Conservation (phyloP, 2,329 filamentous ascomycete genomes). For the Colletotrichum liriopes region DNA sequence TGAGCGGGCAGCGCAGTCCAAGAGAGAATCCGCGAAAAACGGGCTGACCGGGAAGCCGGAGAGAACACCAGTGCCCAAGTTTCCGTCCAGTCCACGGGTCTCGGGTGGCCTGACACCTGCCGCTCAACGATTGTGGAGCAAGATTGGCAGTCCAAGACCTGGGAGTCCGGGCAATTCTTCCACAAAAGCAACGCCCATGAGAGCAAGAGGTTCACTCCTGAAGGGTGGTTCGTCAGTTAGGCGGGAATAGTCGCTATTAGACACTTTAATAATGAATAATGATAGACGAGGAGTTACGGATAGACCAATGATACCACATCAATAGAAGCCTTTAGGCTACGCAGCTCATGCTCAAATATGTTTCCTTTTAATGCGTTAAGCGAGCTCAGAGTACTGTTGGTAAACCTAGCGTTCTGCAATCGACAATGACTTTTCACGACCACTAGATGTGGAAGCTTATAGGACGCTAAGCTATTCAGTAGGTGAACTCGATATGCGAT, state of each 20-base stretch:
- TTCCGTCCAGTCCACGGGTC: slow-evolving; percentile 76
- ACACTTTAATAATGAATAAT: slow-evolving; percentile 17
- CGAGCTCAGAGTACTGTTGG: neutral
- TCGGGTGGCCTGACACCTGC: slow-evolving; percentile 79
- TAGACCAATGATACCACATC: slow-evolving; percentile 5
- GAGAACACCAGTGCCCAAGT: slow-evolving; percentile 77
- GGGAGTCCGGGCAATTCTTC: slow-evolving; percentile 54
- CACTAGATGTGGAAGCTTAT: neutral
- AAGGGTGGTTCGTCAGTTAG: slow-evolving; percentile 51
- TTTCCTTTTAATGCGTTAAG: too few relatives aligned
- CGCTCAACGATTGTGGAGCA: slow-evolving; percentile 77
- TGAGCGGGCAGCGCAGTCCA: slow-evolving; percentile 82
- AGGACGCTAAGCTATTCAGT: neutral
- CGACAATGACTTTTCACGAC: neutral
- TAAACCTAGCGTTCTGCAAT: neutral
- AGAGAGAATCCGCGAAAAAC: slow-evolving; percentile 73
- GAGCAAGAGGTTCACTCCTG: slow-evolving; percentile 57
- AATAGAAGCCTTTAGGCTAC: neutral
- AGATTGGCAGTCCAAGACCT: slow-evolving; percentile 65
- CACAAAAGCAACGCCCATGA: slow-evolving; percentile 56
- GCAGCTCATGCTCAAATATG: too few relatives aligned
- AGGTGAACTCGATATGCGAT: neutral
- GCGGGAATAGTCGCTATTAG: neutral
- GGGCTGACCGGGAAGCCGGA: slow-evolving; percentile 74
- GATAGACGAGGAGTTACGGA: slow-evolving; percentile 11